Percentiles rank a stretch among this genome's conserved stretches.
Evolutionary conservation across 2,329 filamentous ascomycete genomes (phyloP).

Genomic region (Epicoccum nigrum): DNA sequence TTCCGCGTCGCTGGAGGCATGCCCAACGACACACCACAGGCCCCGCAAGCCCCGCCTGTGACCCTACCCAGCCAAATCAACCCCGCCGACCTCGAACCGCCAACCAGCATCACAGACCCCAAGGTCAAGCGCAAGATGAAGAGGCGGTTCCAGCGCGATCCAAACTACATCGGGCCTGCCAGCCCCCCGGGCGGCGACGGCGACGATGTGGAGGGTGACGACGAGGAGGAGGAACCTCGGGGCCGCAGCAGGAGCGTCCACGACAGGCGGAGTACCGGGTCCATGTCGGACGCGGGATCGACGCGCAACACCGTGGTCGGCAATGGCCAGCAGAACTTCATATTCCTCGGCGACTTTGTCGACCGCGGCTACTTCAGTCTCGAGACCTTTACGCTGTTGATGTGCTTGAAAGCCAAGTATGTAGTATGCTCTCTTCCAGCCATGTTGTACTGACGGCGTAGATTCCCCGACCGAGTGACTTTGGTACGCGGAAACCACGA

Average conservation of each 20-base stretch:
- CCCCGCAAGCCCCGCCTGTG: conserved; percentile 70
- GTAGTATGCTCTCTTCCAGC: conserved; percentile 21
- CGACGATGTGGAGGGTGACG: conserved; percentile 50
- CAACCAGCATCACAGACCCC: conserved; percentile 84
- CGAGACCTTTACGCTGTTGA: conserved; percentile 73
- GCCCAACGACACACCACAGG: conserved; percentile 73
- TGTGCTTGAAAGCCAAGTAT: conserved; percentile 75
- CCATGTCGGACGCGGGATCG: conserved; percentile 49
- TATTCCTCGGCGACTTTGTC: conserved; percentile 74
- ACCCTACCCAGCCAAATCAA: conserved; percentile 72
- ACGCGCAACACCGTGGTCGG: conserved; percentile 51
- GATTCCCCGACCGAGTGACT: conserved; percentile 74
- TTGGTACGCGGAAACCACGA: conserved; percentile 87
- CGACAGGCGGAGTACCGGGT: conserved; percentile 48
- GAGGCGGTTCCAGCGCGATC: conserved; percentile 57
- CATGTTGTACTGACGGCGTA: conserved; percentile 35
- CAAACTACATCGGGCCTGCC: conserved; percentile 60
- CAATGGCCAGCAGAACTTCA: conserved; percentile 70
- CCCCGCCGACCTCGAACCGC: conserved; percentile 90
- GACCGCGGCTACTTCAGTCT: conserved; percentile 76
- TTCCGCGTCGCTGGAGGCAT: conserved; percentile 97
- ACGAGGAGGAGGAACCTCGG: conserved; percentile 57
- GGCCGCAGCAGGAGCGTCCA: conserved; percentile 53
- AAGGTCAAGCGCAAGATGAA: conserved; percentile 86
- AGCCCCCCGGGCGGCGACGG: conserved; percentile 57